Evolutionary conservation across 352 stramenopile species (phyloP), one percentile per base, ranked within the genome.

Genomic region (Peronospora farinosa): DNA sequence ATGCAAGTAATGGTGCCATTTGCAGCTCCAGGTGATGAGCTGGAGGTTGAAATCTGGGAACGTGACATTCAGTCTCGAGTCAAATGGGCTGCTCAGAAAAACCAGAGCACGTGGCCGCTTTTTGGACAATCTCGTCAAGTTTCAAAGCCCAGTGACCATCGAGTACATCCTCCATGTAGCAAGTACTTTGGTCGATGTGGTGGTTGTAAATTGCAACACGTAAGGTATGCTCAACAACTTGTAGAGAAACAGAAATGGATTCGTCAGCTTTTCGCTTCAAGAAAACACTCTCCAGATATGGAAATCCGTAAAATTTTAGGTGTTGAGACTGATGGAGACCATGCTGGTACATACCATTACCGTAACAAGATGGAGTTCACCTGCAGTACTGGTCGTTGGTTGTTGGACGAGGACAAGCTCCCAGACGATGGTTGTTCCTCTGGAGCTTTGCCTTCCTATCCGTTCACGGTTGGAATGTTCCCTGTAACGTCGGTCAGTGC

Each of bases 361-460:
- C 74, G 79, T 47, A 91, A 88, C 66, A 91, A 91, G 53, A 88
- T 86, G 66, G 79, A 91, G 54, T 91, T 91, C 49, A 88, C 79
- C 7, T 88, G 77, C 47, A 88, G 73, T 49, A 79, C 77, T 2
- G 73, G 73, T n/a, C 74, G 77, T 0, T 88, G 79, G 79, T 51
- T 86, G 17, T 51, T 87, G 19, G 52, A 72, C 3, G 62, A 50
- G 12, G 75, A 89, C 54, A 70, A 70, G 28, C 19, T n/a, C 8
- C 6, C 27, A 23, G 28, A 54, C 3, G 35, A 57, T 23, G 35
- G n/a, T n/a, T 39, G 11, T 17, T 9, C 35, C 3, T 19, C 15
- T 8, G 13, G 10, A 3, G 37, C 37, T 16, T 15, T 39, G 5
- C 8, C 19, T 23, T 58, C 35, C 12, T 69, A 57, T 42, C 65